phyloP scores from a whole-genome alignment of 352 stramenopile species.

The Halophytophthora polymorphica region DNA sequence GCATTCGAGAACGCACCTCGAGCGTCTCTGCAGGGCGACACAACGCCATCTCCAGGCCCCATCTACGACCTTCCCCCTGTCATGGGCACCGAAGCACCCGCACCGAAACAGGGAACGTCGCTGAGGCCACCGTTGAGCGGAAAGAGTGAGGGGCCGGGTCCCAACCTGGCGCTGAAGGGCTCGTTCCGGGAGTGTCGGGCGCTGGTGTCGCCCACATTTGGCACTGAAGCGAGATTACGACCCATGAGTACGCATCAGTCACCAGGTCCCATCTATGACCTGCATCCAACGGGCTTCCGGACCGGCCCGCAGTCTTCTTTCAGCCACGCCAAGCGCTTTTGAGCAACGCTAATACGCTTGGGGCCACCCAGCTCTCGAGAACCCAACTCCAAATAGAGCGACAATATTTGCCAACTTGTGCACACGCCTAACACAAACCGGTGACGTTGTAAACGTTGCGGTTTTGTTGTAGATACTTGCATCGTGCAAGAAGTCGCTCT shows the following conservation, averaged over 20 bases:
- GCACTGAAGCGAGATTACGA: conserved; percentile 54
- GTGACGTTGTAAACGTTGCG: too few relatives aligned
- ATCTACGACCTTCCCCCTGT: conserved; percentile 69
- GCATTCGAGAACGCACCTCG: conserved; percentile 71
- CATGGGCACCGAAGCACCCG: conserved; percentile 33
- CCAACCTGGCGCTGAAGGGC: conserved; percentile 59
- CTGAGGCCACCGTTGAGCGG: conserved; percentile 49
- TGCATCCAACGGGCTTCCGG: conserved; percentile 55
- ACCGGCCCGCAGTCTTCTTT: conserved; percentile 57
- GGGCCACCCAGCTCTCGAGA: not conserved
- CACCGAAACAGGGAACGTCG: conserved; percentile 62
- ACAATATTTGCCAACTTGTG: not conserved
- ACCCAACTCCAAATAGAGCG: not conserved
- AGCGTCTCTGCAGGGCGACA: conserved; percentile 39
- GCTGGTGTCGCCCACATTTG: conserved; percentile 66
- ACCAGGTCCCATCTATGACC: conserved; percentile 71
- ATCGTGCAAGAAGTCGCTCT: too few relatives aligned
- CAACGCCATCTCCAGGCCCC: conserved; percentile 62
- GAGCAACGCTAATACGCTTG: not conserved
- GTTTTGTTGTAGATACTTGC: too few relatives aligned
- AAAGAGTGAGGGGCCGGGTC: conserved; percentile 55
- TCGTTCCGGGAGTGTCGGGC: conserved; percentile 43
- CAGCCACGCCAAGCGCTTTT: conserved; percentile 69
- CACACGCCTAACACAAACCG: too few relatives aligned
- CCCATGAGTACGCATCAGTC: conserved; percentile 18